Base-by-base conservation (phyloP, 129 eudicot species). In the Cynara cardunculus region DNA sequence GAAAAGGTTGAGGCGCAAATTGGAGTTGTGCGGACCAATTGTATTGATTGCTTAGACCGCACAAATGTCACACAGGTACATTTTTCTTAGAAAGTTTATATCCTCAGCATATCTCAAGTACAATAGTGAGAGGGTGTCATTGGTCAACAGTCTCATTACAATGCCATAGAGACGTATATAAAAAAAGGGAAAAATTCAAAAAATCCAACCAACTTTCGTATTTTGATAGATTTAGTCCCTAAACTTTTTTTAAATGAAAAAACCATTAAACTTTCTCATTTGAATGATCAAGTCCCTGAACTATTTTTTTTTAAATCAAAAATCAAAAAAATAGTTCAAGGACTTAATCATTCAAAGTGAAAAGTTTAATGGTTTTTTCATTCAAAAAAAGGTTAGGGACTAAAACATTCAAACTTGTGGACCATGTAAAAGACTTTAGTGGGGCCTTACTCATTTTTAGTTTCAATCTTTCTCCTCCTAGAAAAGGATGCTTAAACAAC, bases 11-110 rank as follows among this genome's bases (percentile, higher is more conserved):
- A 95, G 88, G 74, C 37, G 49, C 99, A 95, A 85, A 59, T 49
- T 72, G 99, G 99, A 74, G 78, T 95, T 76, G 97, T 90, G 49
- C 89, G 99, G 78, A 90, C 94, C 82, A 95, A 95, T 78, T 95
- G 99, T 87, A 86, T 95, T 71, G 99, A 95, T 74, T 95, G 99
- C 89, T 87, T 95, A 84, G 99, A 95, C 88, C 97, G 99, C 14
- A 92, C 99, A 86, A 95, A 95, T 80, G 97, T 95, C 59, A 95
- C 97, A 41, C 99, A 95, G 97, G 98, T 91, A 80, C 10, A 16
- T 46, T 71, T 73, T 22, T 75, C 28, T 81, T 28, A 9, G 7
- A 25, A 35, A 18, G 41, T 74, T 7, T 39, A 56, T 31, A 49
- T 32, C 39, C 19, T 46, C 18, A 46, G 61, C 5, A 16, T 21